Percentiles rank a stretch among this genome's conserved stretches.
These are phyloP conservation scores for Tetragonia tetragonoides DNA, from an alignment of 148 eudicot species.

Conservation along the genomic window DNA sequence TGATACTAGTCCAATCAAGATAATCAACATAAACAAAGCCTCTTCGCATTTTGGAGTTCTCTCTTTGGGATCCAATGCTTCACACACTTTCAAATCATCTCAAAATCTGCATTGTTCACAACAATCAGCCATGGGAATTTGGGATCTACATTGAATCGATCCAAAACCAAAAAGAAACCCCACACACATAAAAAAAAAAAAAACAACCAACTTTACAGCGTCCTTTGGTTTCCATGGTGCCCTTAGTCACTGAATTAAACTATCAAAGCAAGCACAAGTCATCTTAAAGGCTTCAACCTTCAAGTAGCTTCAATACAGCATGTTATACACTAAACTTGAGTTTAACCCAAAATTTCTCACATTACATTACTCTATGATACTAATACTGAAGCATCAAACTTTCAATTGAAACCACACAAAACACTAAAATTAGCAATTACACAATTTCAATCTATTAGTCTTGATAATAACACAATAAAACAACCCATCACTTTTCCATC, in stretches of 20 bases:
- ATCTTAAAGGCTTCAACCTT: no score
- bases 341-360: no score
- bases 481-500: no score
- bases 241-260: no score
- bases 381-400: neutral
- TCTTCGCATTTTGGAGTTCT: constrained; percentile 99
- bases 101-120: constrained; percentile 36
- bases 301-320: no score
- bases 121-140: neutral
- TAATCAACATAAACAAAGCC: constrained; percentile 41
- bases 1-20: constrained; percentile 99
- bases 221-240: no score
- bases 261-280: no score
- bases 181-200: neutral
- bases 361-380: neutral
- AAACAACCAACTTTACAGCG: no score
- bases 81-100: constrained; percentile 55
- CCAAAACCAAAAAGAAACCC: neutral
- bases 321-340: no score
- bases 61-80: constrained; percentile 98
- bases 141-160: neutral
- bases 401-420: neutral
- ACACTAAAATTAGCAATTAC: neutral
- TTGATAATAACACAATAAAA: no score
- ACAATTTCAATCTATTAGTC: no score